Percentiles rank a stretch among this genome's conserved stretches.
Evolutionary conservation across 2,329 filamentous ascomycete genomes (phyloP).

Genomic region (Hymenoscyphus infarciens): DNA sequence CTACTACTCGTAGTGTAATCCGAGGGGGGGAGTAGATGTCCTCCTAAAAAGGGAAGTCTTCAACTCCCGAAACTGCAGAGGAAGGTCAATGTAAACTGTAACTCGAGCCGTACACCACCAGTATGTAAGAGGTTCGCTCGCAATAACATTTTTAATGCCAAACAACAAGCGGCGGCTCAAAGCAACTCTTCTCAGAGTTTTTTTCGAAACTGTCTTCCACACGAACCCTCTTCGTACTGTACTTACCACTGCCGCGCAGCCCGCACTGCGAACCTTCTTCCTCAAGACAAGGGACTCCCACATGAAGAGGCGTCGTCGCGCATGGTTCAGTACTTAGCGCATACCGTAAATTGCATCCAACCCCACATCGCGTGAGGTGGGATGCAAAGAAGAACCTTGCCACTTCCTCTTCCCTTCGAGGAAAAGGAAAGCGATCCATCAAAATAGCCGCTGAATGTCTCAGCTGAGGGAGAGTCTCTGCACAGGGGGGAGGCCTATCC

Average conservation of each 20-base stretch:
- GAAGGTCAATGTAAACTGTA: not conserved
- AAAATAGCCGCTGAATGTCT: slow-evolving; percentile 5
- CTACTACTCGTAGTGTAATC: no score
- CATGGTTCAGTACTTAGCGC: slow-evolving; percentile 2
- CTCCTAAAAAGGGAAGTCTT: not conserved
- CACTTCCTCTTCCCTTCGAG: not conserved
- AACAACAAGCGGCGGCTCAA: no score
- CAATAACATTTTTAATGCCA: not conserved
- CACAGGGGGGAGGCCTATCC: not conserved
- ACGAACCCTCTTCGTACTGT: slow-evolving; percentile 8
- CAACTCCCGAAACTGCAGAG: not conserved
- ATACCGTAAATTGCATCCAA: not conserved
- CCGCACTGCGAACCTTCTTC: slow-evolving; percentile 8
- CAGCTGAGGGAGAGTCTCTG: not conserved
- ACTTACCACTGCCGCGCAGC: slow-evolving; percentile 20
- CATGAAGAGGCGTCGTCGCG: slow-evolving; percentile 8
- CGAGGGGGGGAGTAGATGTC: no score
- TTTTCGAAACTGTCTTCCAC: not conserved
- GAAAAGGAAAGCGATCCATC: not conserved
- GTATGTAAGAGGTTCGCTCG: not conserved
- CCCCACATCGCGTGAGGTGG: not conserved
- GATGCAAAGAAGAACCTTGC: slow-evolving; percentile 3
- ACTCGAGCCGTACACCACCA: not conserved
- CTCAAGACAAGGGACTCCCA: slow-evolving; percentile 6
- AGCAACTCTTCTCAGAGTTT: not conserved